Base-by-base conservation (phyloP, 306 rosid species). In the Quercus variabilis region DNA sequence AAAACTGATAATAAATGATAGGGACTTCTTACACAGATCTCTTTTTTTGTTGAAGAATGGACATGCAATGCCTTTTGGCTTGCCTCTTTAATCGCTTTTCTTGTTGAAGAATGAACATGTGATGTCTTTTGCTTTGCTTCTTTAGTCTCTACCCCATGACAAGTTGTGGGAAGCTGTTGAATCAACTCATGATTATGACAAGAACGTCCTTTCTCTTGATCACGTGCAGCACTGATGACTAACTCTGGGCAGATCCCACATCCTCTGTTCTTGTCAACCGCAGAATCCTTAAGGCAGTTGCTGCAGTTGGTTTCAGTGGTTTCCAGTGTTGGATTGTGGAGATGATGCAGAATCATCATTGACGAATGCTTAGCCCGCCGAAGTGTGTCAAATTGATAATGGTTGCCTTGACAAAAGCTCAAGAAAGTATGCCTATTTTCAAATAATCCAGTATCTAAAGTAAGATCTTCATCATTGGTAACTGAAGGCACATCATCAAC, bases 291-390 rank as follows among this genome's bases (percentile, higher is more conserved):
- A n/a, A 21, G 57, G 80, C 91, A 90, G 62, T 88, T 58, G 78
- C 83, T 69, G 54, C 93, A 86, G 64, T 4, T 78, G 76, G 35
- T 31, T 75, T 54, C 83, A 49, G 19, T 59, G 71, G 30, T 30
- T 33, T 60, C 4, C 69, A 38, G 11, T 58, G 78, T 28, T 52
- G 78, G 80, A 65, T 20, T 76, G 25, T 4, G 82, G 13, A 90
- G 86, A 80, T 87, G 78, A 71, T 86, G 46, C 30, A 91, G 79
- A 73, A 88, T 84, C 88, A 85, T 91, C 83, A 85, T 85, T 49
- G 94, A 77, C 43, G 97, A 88, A 84, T 88, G 83, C 90, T 89
- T 91, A 21, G 94, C 96, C 71, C 83, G 87, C 26, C 90, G 89
- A 58, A 84, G 90, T 14, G 92, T 82, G 78, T 89, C 93, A 80